Evolutionary conservation across 176 grass and related monocot genomes (phyloP), one percentile per base, ranked within the genome.

Genomic region (Carex cristatella): DNA sequence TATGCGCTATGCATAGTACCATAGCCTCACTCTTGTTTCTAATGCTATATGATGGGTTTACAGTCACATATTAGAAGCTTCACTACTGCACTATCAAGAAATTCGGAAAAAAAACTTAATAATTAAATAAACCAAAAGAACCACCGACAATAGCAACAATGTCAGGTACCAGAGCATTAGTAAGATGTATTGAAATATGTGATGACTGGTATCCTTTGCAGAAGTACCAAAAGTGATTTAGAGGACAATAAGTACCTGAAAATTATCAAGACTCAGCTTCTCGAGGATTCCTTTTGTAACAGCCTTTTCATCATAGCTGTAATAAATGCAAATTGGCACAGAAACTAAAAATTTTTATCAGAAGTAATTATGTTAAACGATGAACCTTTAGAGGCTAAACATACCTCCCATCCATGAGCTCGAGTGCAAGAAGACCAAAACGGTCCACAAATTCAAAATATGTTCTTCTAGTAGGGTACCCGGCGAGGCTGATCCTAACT

Each of bases 401-500:
- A 57, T 92, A 95, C 96, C 93, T 95, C 84, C 85, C 93, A 71
- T 88, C 79, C 85, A 94, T 88, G 76, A 90, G 61, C 5, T 95
- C 91, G 28, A 92, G 96, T 81, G 87, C 88, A 30, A 99, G 86
- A 87, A 99, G 84, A n/a, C 93, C 88, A 89, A 99, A 99, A 15
- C 96, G 93, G 80, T 99, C 93, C 27, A 95, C 81, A 94, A 99
- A 99, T 88, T 99, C 96, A 88, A 90, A 89, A 83, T 95, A 99
- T 86, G 91, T 92, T 64, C 93, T 90, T 88, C 96, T 87, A 86
- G 96, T 99, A 87, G 96, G 96, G 84, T 99, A 99, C 46, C 96
- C 96, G 83, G 96, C 96, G 85, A 99, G 96, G 88, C 96, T 99
- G 83, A 99, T 99, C 84, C 96, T 90, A 84, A 99, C 96, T 46